phyloP scores from a whole-genome alignment of 2,329 filamentous ascomycete genomes.

The Catunica adiposa region DNA sequence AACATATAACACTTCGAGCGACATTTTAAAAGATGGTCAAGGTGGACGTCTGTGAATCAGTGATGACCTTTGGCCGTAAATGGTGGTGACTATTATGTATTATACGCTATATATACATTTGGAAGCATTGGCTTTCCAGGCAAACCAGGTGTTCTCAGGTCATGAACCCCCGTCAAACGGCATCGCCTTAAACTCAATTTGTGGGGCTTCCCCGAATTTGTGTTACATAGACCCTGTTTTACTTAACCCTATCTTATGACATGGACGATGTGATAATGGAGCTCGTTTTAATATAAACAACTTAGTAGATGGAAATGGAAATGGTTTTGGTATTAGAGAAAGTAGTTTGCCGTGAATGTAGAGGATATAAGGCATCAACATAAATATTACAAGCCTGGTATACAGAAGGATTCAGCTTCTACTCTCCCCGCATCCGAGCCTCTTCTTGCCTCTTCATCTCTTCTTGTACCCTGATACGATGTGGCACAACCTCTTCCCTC shows the following conservation, averaged over 20 bases:
- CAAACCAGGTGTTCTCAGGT: too few species aligned
- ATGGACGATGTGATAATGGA: too few species aligned
- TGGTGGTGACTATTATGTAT: neutral
- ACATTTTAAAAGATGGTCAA: constrained; percentile 29
- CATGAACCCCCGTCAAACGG: neutral
- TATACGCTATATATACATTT: neutral
- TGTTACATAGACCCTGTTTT: neutral
- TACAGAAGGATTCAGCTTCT: neutral
- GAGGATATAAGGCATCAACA: neutral
- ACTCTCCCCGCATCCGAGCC: constrained; percentile 25
- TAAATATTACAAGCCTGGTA: neutral
- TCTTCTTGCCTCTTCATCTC: constrained; percentile 22
- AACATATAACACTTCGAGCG: constrained; percentile 56
- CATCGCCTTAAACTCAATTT: neutral
- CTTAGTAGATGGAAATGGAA: too few species aligned
- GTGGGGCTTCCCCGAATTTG: neutral
- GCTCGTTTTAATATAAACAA: too few species aligned
- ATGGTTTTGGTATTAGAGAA: too few species aligned
- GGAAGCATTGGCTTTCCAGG: too few species aligned
- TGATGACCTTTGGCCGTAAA: neutral
- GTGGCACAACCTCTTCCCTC: constrained; percentile 33
- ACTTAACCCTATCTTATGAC: neutral
- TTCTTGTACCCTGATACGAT: constrained; percentile 19
- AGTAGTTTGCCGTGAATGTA: neutral
- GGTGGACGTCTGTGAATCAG: neutral